Conservation (phyloP, 257 asterid genomes). For the Solanum chmielewskii region DNA sequence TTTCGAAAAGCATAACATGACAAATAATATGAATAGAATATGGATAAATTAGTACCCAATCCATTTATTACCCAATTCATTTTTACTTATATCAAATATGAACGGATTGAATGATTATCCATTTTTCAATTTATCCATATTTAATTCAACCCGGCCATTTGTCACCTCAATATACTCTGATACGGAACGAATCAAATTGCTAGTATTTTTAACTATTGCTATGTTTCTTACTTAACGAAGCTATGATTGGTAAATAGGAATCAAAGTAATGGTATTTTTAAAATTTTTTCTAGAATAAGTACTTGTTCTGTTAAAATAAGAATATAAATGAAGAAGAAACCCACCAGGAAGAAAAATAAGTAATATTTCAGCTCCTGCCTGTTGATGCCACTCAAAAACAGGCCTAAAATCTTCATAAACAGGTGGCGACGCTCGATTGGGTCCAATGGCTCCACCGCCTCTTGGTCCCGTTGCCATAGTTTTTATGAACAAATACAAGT, state of each 20-base stretch:
- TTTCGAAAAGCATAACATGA: too few species aligned
- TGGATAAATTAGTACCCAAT: too few species aligned
- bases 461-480: slow-evolving; percentile 44
- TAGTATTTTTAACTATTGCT: neutral
- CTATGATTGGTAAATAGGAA: neutral
- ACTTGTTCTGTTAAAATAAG: too few species aligned
- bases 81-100: too few species aligned
- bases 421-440: neutral
- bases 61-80: too few species aligned
- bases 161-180: neutral
- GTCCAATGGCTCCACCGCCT: neutral
- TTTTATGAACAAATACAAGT: neutral
- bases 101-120: too few species aligned
- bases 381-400: slow-evolving; percentile 38
- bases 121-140: too few species aligned
- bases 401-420: slow-evolving; percentile 64
- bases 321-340: neutral
- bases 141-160: too few species aligned
- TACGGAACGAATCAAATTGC: neutral
- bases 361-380: slow-evolving; percentile 41
- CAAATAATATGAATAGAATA: too few species aligned
- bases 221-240: too few species aligned
- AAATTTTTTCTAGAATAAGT: too few species aligned
- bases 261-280: too few species aligned
- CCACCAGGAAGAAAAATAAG: slow-evolving; percentile 65